Percentiles rank a stretch among this genome's conserved stretches.
Conservation (phyloP, 2,329 filamentous ascomycete genomes). For the Claviceps capensis region DNA sequence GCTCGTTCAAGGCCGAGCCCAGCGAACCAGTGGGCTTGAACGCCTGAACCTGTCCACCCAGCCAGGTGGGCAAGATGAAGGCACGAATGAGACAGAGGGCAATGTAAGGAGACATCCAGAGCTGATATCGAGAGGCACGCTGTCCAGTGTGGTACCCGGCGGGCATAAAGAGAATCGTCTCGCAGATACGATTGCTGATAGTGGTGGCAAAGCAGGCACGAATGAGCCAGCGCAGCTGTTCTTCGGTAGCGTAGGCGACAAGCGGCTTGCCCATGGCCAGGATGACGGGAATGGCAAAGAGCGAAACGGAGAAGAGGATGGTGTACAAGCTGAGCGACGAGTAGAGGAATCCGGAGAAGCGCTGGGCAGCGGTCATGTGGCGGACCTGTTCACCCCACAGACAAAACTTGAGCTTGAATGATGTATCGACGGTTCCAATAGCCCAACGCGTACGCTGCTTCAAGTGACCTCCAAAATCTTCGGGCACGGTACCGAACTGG, state of each 20-base stretch:
- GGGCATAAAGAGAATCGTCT: constrained; percentile 44
- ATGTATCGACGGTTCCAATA: constrained; percentile 43
- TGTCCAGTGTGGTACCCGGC: constrained; percentile 46
- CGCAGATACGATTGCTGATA: constrained; percentile 38
- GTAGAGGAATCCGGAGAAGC: constrained; percentile 45
- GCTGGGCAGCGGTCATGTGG: constrained; percentile 41
- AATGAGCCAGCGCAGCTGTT: constrained; percentile 45
- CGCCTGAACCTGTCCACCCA: constrained; percentile 42
- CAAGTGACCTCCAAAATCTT: constrained; percentile 39
- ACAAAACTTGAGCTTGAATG: constrained; percentile 46
- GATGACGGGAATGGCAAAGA: constrained; percentile 46
- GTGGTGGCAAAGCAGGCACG: constrained; percentile 38
- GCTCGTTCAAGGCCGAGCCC: constrained; percentile 42
- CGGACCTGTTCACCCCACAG: constrained; percentile 38
- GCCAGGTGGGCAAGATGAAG: constrained; percentile 44
- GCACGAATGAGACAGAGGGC: constrained; percentile 42
- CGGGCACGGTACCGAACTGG: constrained; percentile 46
- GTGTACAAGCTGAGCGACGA: constrained; percentile 42
- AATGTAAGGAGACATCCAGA: constrained; percentile 52
- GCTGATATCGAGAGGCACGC: constrained; percentile 39
- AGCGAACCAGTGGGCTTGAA: constrained; percentile 49
- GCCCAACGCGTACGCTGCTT: constrained; percentile 45
- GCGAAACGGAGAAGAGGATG: constrained; percentile 37
- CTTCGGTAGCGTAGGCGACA: constrained; percentile 38
- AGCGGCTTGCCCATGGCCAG: constrained; percentile 41